Conservation (phyloP, 805 yeast genomes). For the Cyberlindnera misumaiensis region DNA sequence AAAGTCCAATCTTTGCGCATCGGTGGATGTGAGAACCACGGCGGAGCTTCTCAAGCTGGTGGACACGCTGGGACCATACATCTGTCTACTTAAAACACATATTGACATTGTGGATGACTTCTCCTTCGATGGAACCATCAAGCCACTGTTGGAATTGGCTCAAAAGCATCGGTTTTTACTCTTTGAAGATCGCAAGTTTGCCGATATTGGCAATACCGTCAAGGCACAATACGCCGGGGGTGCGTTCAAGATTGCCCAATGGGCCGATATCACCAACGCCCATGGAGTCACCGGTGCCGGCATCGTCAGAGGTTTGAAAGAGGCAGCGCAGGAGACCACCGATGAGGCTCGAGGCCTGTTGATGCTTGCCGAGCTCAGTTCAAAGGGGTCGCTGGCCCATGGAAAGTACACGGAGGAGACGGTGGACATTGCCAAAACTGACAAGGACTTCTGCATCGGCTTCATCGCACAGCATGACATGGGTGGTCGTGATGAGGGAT, state of each 20-base stretch:
- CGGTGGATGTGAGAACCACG: conserved; percentile 83
- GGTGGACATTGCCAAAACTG: conserved; percentile 82
- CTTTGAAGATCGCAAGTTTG: conserved; percentile 96
- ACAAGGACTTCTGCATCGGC: conserved; percentile 88
- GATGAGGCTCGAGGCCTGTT: conserved; percentile 80
- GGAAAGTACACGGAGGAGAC: conserved; percentile 88
- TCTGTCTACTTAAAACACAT: conserved; percentile 90
- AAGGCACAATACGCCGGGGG: conserved; percentile 92
- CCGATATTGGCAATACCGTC: conserved; percentile 97
- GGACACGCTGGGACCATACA: conserved; percentile 83
- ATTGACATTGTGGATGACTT: conserved; percentile 91
- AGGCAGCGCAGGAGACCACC: conserved; percentile 63
- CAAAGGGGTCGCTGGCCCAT: conserved; percentile 87
- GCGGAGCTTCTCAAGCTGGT: conserved; percentile 62
- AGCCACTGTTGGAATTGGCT: conserved; percentile 66
- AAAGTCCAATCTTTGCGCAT: conserved; percentile 87
- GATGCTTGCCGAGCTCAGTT: conserved; percentile 93
- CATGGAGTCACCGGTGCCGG: conserved; percentile 97
- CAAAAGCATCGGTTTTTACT: conserved; percentile 81
- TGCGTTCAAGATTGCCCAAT: conserved; percentile 76
- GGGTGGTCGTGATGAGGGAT: conserved; percentile 78
- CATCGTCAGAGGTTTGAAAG: conserved; percentile 79
- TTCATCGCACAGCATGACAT: conserved; percentile 90
- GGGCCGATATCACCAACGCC: conserved; percentile 98
- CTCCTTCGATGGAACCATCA: conserved; percentile 68